Percentiles rank a stretch among this genome's conserved stretches.
phyloP scores from a whole-genome alignment of 192 early-diverging fungal species.

The Mortierella alpina region DNA sequence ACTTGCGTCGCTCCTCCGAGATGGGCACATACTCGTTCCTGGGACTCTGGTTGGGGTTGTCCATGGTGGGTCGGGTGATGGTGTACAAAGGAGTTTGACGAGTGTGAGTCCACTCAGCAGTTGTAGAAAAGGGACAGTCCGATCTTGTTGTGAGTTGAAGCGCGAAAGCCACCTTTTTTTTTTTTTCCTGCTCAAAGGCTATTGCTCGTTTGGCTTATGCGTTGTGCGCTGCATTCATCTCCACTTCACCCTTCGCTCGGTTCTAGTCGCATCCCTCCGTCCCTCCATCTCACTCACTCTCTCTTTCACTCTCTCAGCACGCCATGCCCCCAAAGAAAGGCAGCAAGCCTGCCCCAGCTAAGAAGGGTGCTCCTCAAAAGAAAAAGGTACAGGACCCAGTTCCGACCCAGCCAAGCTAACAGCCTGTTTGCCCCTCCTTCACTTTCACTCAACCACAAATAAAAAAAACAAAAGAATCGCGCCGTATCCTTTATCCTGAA shows the following conservation, averaged over 20 bases:
- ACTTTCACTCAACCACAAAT: too few relatives aligned
- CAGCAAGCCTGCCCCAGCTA: constrained; percentile 15
- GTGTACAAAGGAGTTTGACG: neutral
- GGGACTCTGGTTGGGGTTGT: constrained; percentile 43
- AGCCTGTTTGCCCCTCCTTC: neutral
- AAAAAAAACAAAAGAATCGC: neutral
- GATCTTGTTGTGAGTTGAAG: neutral
- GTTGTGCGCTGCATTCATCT: neutral
- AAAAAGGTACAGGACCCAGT: constrained; percentile 19
- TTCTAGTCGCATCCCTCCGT: neutral
- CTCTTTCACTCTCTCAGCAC: neutral
- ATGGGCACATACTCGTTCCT: constrained; percentile 36
- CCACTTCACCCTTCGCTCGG: neutral
- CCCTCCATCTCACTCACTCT: neutral
- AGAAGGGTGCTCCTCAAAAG: constrained; percentile 17
- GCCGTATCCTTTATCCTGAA: neutral
- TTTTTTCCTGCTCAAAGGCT: constrained; percentile 1
- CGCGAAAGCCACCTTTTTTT: constrained; percentile 8
- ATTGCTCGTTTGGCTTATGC: neutral
- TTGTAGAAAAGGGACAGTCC: too few relatives aligned
- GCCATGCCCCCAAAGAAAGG: constrained; percentile 29
- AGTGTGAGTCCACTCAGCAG: too few relatives aligned
- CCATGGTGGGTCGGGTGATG: constrained; percentile 21
- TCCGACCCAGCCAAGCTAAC: neutral
- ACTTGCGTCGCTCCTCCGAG: constrained; percentile 30